Percentiles rank a stretch among this genome's conserved stretches.
Evolutionary conservation across 2,329 filamentous ascomycete genomes (phyloP).

Genomic region (Fusarium protoensiforme): DNA sequence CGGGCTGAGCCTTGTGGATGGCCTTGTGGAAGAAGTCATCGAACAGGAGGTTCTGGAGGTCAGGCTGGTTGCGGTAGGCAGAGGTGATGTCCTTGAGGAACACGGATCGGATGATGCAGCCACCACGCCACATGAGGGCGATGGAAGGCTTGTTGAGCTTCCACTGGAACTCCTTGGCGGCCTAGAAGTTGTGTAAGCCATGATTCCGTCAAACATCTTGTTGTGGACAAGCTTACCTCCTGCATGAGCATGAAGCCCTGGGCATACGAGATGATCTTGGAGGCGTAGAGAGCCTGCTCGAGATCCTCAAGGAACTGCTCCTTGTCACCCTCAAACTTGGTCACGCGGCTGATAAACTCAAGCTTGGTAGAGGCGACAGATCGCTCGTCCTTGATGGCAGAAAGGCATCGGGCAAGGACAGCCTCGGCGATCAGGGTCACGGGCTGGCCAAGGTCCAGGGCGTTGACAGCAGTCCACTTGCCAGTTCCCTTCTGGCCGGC

Average conservation of each 20-base stretch:
- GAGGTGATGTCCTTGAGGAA: constrained; percentile 99
- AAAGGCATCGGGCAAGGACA: constrained; percentile 94
- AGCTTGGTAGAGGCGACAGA: constrained; percentile 82
- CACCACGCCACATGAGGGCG: constrained; percentile 99
- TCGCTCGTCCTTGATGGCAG: constrained; percentile 94
- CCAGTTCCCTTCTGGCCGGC: constrained; percentile 99
- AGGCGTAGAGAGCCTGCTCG: constrained; percentile 98
- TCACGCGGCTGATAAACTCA: constrained; percentile 77
- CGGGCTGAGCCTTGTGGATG: constrained; percentile 94
- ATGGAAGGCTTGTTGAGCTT: constrained; percentile 99
- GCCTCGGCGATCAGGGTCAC: constrained; percentile 98
- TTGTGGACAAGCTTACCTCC: constrained; percentile 69
- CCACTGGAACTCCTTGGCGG: constrained; percentile 95
- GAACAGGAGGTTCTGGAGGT: constrained; percentile 98
- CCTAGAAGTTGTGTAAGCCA: constrained; percentile 60
- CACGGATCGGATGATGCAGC: constrained; percentile 99
- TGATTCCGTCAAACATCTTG: neutral
- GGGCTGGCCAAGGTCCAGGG: constrained; percentile 97
- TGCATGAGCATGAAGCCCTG: constrained; percentile 99
- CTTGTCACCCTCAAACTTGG: constrained; percentile 87
- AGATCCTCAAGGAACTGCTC: constrained; percentile 95
- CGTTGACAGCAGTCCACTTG: constrained; percentile 99
- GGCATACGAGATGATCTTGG: constrained; percentile 99
- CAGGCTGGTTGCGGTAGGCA: constrained; percentile 92
- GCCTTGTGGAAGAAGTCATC: constrained; percentile 99